Evolutionary conservation across 352 stramenopile genomes (phyloP), one percentile per base, ranked within the genome.

Genomic region (Globisporangium middletonii): DNA sequence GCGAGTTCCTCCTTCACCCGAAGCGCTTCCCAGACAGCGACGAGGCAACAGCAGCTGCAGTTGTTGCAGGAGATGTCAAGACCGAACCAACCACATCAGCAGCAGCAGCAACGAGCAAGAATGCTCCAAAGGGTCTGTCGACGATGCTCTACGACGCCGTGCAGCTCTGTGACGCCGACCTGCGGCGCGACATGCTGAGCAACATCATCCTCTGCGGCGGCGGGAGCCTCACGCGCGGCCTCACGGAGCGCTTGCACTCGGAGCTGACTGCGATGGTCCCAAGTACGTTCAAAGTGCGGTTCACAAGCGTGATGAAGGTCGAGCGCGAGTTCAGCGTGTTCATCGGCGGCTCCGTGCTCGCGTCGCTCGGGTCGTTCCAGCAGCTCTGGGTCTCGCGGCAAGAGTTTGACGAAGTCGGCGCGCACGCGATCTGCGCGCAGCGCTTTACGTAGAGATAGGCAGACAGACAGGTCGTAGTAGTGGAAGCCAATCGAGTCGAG

Each of bases 131-230:
- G 61, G 82, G 82, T 0, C 61, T 95, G 49, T 72, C 88, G 46
- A 62, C 65, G 12, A 95, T 94, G 86, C 56, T 94, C 0, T 92
- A 95, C 57, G 84, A 93, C 50, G 80, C 83, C 2, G 82, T 94
- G 45, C 81, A 95, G 49, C 63, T 85, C 37, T 93, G 83, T 33
- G 86, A 96, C 54, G 79, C 80, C 9, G 87, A 96, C 50, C 27
- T 94, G 50, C 79, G 87, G 7, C 73, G 83, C 57, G 87, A 96
- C 55, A 81, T 95, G 75, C 75, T 94, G 33, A 80, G 74, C 59
- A 95, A 95, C 62, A 84, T 96, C 65, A 89, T 95, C 48, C 71
- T 96, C 8, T 94, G 83, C 42, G 87, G 87, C 54, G 87, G 87
- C 48, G 80, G 82, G 26, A 89, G 79, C 43, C 75, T 91, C 37